phyloP scores from a whole-genome alignment of 2,329 filamentous ascomycete genomes.

The Penicillium sp. region DNA sequence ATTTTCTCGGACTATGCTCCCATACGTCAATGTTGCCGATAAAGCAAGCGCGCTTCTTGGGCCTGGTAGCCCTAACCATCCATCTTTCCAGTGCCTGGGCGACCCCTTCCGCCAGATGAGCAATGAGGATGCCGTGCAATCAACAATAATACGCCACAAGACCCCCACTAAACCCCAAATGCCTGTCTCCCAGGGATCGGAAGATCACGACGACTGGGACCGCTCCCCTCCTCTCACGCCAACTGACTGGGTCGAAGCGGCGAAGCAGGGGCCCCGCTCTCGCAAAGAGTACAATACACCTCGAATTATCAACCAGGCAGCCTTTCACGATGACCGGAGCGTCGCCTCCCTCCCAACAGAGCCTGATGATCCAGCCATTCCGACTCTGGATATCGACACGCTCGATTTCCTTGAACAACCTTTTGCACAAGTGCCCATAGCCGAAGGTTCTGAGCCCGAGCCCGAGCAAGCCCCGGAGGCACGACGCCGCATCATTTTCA shows the following conservation, averaged over 20 bases:
- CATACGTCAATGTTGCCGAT: conserved; percentile 31
- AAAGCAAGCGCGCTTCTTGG: conserved; percentile 29
- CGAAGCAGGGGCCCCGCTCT: conserved; percentile 28
- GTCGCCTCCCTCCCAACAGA: conserved; percentile 29
- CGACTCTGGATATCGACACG: conserved; percentile 34
- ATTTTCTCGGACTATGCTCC: conserved; percentile 35
- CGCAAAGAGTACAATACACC: conserved; percentile 16
- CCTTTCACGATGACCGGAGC: conserved; percentile 31
- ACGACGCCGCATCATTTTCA: conserved; percentile 39
- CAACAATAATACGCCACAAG: conserved; percentile 26
- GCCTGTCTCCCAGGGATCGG: conserved; percentile 14
- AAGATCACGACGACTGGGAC: conserved; percentile 5
- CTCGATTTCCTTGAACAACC: conserved; percentile 32
- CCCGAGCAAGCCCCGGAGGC: conserved; percentile 21
- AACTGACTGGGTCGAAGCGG: conserved; percentile 46
- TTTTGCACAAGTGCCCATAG: conserved; percentile 8
- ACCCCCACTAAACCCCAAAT: conserved; percentile 17
- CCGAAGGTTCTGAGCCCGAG: conserved; percentile 20
- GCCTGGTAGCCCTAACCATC: conserved; percentile 27
- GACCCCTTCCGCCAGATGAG: conserved; percentile 25
- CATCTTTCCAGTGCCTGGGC: conserved; percentile 22
- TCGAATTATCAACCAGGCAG: conserved; percentile 23
- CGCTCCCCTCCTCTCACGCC: conserved; percentile 40
- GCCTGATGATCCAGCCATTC: conserved; percentile 27
- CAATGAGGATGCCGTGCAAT: conserved; percentile 23